Conservation (phyloP, 176 grass and related monocot species). For the Musa itinerans region DNA sequence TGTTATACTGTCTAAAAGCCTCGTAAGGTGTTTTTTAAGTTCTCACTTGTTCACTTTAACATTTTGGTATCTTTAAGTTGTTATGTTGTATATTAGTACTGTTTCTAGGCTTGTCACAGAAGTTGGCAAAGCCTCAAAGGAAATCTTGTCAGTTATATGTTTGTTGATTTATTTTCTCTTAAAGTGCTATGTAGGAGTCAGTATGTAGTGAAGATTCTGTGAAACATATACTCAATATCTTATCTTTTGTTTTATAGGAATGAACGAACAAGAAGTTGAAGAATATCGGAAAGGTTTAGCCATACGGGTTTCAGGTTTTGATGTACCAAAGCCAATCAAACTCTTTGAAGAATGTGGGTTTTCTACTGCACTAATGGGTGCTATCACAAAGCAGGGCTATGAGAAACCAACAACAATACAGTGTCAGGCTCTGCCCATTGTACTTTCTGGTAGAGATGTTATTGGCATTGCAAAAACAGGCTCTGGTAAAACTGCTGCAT, state of each 20-base stretch:
- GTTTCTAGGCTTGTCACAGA: not conserved
- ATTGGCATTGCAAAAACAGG: constrained; percentile 99
- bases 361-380: constrained; percentile 63
- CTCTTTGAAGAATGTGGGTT: constrained; percentile 84
- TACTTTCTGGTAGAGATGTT: constrained; percentile 93
- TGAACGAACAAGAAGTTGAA: constrained; percentile 60
- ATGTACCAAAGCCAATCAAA: constrained; percentile 75
- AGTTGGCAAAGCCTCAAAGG: not conserved
- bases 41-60: not conserved
- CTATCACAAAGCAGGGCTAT: constrained; percentile 82
- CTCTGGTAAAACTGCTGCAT: constrained; percentile 95
- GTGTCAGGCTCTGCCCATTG: constrained; percentile 83
- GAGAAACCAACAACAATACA: constrained; percentile 97
- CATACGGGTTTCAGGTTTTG: constrained; percentile 91
- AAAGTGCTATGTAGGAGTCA: not conserved
- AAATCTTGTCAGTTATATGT: not conserved
- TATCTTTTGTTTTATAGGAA: constrained; percentile 40
- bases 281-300: constrained; percentile 86
- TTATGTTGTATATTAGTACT: not conserved
- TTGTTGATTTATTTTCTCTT: not conserved
- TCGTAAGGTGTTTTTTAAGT: not conserved
- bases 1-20: no score
- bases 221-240: constrained; percentile 13
- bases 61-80: not conserved
- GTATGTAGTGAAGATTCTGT: not conserved